Conservation (phyloP, 208 protist species). For the Trypanosoma cruzi region DNA sequence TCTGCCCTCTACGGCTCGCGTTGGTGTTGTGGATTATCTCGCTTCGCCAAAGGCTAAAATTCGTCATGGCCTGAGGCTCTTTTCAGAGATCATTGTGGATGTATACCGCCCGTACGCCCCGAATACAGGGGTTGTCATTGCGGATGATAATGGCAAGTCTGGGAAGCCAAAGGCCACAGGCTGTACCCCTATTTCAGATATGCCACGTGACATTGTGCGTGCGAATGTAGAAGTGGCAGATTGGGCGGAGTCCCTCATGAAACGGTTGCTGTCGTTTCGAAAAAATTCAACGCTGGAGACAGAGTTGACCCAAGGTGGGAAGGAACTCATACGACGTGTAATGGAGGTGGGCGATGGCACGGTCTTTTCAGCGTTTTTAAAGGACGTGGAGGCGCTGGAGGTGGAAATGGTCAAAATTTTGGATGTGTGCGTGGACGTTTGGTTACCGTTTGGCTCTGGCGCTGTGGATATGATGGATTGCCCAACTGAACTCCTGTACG, state of each 20-base stretch:
- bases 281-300: neutral
- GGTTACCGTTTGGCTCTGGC: conserved; percentile 42
- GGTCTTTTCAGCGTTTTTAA: conserved; percentile 1
- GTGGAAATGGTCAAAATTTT: conserved; percentile 18
- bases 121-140: conserved; percentile 38
- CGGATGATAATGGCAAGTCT: conserved; percentile 36
- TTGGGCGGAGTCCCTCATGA: conserved; percentile 14
- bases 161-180: conserved; percentile 29
- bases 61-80: conserved; percentile 54
- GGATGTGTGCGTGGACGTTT: conserved; percentile 31
- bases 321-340: conserved; percentile 1
- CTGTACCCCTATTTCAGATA: conserved; percentile 49
- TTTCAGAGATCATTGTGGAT: conserved; percentile 64
- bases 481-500: conserved; percentile 38
- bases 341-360: neutral
- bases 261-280: conserved; percentile 19
- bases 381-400: conserved; percentile 7
- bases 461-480: conserved; percentile 14
- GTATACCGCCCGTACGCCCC: conserved; percentile 55
- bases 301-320: conserved; percentile 2
- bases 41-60: conserved; percentile 68
- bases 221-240: conserved; percentile 43
- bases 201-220: conserved; percentile 44
- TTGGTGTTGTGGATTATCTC: conserved; percentile 50
- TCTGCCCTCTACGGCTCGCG: conserved; percentile 46